phyloP scores from a whole-genome alignment of 805 yeast species.

The Candida coleopterorum region DNA sequence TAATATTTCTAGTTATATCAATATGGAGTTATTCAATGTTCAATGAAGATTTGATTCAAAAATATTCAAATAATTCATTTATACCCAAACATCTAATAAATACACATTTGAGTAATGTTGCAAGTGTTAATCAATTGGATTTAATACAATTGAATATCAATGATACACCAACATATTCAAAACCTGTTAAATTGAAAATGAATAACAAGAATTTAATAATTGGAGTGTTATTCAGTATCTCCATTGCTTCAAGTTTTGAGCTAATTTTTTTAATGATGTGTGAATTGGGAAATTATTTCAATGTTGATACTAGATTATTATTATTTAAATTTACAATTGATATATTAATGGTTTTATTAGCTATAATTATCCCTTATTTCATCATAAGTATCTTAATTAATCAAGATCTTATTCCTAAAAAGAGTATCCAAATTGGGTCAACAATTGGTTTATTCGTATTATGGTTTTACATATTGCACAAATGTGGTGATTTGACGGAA shows the following conservation, averaged over 20 bases:
- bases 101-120: slow-evolving; percentile 13
- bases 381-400: slow-evolving; percentile 26
- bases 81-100: slow-evolving; percentile 22
- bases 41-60: slow-evolving; percentile 13
- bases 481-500: slow-evolving; percentile 29
- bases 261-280: slow-evolving; percentile 32
- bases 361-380: slow-evolving; percentile 41
- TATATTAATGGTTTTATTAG: slow-evolving; percentile 32
- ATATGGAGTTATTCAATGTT: slow-evolving; percentile 12
- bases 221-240: slow-evolving; percentile 24
- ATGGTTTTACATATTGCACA: slow-evolving; percentile 33
- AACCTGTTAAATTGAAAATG: neutral
- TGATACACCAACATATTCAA: neutral
- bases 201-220: slow-evolving; percentile 12
- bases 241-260: slow-evolving; percentile 27
- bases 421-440: slow-evolving; percentile 8
- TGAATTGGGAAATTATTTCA: slow-evolving; percentile 25
- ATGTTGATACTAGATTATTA: slow-evolving; percentile 20
- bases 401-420: slow-evolving; percentile 21
- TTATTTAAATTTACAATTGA: slow-evolving; percentile 39
- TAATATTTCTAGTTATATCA: slow-evolving; percentile 1
- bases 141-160: slow-evolving; percentile 6
- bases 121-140: slow-evolving; percentile 13
- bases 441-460: slow-evolving; percentile 13
- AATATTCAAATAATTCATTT: slow-evolving; percentile 10